These are phyloP conservation scores for Pisolithus orientalis DNA, from an alignment of 768 basidiomycete genomes.

Conservation along the genomic window DNA sequence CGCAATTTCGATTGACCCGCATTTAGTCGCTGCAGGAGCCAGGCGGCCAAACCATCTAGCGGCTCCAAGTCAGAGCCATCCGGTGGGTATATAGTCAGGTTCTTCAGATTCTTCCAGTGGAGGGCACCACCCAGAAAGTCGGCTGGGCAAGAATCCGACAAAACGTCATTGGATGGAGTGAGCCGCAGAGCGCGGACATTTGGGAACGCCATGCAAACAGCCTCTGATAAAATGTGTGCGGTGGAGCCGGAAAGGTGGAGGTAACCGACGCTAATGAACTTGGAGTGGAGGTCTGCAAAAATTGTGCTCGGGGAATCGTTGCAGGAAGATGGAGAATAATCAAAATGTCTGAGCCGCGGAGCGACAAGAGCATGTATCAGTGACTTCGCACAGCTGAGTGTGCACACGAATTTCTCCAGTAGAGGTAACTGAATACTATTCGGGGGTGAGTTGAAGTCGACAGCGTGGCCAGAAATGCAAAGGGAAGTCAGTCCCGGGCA, in stretches of 20 bases:
- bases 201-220: not conserved
- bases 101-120: not conserved
- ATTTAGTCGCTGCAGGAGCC: not conserved
- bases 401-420: not conserved
- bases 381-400: not conserved
- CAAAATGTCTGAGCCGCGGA: not conserved
- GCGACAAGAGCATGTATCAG: not conserved
- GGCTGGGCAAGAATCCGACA: not conserved
- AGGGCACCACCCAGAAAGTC: not conserved
- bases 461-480: too few species aligned
- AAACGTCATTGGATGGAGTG: not conserved
- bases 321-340: not conserved
- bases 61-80: not conserved
- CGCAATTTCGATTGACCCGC: not conserved
- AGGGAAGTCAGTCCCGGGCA: too few species aligned
- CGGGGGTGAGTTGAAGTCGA: not conserved
- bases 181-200: not conserved
- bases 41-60: not conserved
- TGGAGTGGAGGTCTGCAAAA: not conserved
- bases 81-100: not conserved
- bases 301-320: not conserved
- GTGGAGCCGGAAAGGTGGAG: not conserved
- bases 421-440: not conserved
- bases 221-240: not conserved
- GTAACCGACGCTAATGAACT: not conserved